phyloP scores from a whole-genome alignment of 352 stramenopile species.

The Pythium chondricola region DNA sequence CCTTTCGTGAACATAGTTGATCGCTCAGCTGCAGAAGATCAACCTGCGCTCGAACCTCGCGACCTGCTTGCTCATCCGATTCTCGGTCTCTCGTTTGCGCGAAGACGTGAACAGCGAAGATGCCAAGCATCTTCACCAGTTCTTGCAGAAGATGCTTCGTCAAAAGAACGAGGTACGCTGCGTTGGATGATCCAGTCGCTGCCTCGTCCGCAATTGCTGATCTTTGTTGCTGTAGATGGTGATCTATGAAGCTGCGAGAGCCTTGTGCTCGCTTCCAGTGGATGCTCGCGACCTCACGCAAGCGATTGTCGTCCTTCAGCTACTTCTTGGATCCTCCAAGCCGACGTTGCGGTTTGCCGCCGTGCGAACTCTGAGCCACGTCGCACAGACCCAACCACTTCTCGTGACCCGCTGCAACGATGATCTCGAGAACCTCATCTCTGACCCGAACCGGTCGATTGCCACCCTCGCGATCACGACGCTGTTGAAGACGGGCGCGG shows the following conservation, averaged over 20 bases:
- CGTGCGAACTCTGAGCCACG: constrained; percentile 93
- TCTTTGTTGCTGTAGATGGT: constrained; percentile 86
- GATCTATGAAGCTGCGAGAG: constrained; percentile 97
- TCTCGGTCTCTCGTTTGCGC: constrained; percentile 89
- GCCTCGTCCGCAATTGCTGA: neutral
- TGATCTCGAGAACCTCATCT: constrained; percentile 97
- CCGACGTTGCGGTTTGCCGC: constrained; percentile 95
- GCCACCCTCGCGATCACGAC: constrained; percentile 99
- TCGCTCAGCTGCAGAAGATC: constrained; percentile 90
- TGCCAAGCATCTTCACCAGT: constrained; percentile 76
- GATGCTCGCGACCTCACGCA: constrained; percentile 94
- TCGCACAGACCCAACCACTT: constrained; percentile 90
- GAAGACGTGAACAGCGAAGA: constrained; percentile 85
- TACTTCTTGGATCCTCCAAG: constrained; percentile 93
- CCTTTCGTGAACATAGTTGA: too few species aligned
- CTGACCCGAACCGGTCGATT: constrained; percentile 97
- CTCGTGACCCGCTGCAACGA: constrained; percentile 98
- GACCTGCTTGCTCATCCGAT: constrained; percentile 96
- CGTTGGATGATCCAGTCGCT: too few species aligned
- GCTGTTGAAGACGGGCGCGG: constrained; percentile 97
- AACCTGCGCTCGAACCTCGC: constrained; percentile 92
- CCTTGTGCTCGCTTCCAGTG: constrained; percentile 95
- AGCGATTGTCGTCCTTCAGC: constrained; percentile 96
- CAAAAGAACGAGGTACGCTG: constrained; percentile 92
- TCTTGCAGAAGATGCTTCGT: constrained; percentile 94